Percentiles rank a stretch among this genome's conserved stretches.
Evolutionary conservation across 257 asterid species (phyloP).

Genomic region (Gentiana macrophylla): DNA sequence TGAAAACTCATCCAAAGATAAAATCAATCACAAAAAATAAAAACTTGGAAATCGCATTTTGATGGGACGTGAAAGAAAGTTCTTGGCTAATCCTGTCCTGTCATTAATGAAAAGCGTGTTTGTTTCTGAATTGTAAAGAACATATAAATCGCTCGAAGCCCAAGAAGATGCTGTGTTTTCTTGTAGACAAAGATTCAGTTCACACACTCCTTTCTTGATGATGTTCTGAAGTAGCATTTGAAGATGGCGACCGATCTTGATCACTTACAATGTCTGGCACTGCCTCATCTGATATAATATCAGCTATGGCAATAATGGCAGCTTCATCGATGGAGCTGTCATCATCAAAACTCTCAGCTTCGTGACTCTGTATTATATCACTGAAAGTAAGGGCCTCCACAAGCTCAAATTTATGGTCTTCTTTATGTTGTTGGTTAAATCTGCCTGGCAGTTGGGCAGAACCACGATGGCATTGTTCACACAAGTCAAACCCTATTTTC

Average conservation of each 20-base stretch:
- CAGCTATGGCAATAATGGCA: slow-evolving; percentile 9
- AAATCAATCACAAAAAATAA: too few species aligned
- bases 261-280: neutral
- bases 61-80: too few species aligned
- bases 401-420: slow-evolving; percentile 40
- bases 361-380: slow-evolving; percentile 6
- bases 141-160: too few species aligned
- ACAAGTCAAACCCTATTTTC: slow-evolving; percentile 59
- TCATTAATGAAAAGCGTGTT: too few species aligned
- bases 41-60: too few species aligned
- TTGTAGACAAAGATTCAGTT: too few species aligned
- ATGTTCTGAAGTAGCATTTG: slow-evolving; percentile 12
- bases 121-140: too few species aligned
- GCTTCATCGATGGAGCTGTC: neutral
- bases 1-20: too few species aligned
- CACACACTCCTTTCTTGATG: slow-evolving; percentile 1
- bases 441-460: slow-evolving; percentile 59
- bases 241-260: neutral
- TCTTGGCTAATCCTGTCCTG: too few species aligned
- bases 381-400: slow-evolving; percentile 3
- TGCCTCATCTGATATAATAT: slow-evolving; percentile 1
- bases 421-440: slow-evolving; percentile 69
- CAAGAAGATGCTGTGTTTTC: too few species aligned
- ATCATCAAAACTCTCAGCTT: neutral
- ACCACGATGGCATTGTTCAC: slow-evolving; percentile 40